Conservation (phyloP, 495 filamentous ascomycete species). For the Penicillium flavigenum region DNA sequence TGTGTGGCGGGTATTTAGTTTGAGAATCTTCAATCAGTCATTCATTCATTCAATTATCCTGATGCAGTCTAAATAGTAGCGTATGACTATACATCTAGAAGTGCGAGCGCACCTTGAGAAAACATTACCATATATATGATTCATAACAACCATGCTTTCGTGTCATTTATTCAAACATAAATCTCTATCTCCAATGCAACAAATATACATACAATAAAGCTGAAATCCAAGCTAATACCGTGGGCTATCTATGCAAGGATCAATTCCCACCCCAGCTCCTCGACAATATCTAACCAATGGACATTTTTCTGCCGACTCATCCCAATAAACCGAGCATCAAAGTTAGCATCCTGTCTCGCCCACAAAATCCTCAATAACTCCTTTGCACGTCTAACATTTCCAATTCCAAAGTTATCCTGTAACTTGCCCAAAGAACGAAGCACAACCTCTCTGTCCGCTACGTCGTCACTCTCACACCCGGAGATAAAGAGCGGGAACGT, state of each 20-base stretch:
- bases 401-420: conserved; percentile 44
- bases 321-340: not conserved
- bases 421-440: conserved; percentile 32
- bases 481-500: conserved; percentile 47
- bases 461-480: conserved; percentile 35
- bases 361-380: conserved; percentile 41
- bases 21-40: no score
- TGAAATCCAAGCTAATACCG: not conserved
- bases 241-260: conserved; percentile 33
- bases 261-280: conserved; percentile 44
- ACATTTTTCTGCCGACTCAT: not conserved
- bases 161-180: not conserved
- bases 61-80: no score
- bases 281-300: conserved; percentile 46
- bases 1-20: no score
- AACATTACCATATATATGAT: no score
- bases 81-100: no score
- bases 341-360: conserved; percentile 26
- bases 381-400: conserved; percentile 43
- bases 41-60: no score
- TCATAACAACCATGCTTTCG: not conserved
- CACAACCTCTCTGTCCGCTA: conserved; percentile 30
- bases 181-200: not conserved
- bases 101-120: no score
- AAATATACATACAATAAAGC: not conserved